These are phyloP conservation scores for Penicillium taxi DNA, from an alignment of 495 filamentous ascomycete genomes.

Conservation along the genomic window DNA sequence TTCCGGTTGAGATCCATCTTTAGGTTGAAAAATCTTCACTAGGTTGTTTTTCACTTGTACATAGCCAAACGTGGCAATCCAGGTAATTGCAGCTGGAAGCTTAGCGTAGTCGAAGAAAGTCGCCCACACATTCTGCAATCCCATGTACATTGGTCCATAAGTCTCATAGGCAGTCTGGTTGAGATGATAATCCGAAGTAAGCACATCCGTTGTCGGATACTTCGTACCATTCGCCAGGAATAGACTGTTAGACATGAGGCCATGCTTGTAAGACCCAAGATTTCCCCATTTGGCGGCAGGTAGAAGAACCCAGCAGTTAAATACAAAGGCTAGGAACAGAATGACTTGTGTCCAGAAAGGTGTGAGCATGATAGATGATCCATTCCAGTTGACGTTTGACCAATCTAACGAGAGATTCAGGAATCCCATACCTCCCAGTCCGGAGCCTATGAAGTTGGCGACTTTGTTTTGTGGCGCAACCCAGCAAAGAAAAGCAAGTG, in stretches of 20 bases:
- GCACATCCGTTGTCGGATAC: slow-evolving; percentile 41
- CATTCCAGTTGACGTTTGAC: slow-evolving; percentile 48
- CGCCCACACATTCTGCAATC: slow-evolving; percentile 45
- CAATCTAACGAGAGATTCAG: slow-evolving; percentile 50
- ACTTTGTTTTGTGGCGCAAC: slow-evolving; percentile 47
- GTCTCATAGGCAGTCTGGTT: slow-evolving; percentile 48
- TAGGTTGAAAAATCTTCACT: slow-evolving; percentile 30
- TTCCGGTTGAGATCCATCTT: slow-evolving; percentile 20
- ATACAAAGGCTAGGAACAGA: slow-evolving; percentile 43
- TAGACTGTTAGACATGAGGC: slow-evolving; percentile 48
- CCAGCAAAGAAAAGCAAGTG: slow-evolving; percentile 54
- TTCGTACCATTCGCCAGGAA: slow-evolving; percentile 41
- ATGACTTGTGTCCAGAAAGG: slow-evolving; percentile 51
- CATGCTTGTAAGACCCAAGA: slow-evolving; percentile 41
- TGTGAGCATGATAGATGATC: slow-evolving; percentile 44
- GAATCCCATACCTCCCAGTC: slow-evolving; percentile 51
- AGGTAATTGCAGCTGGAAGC: slow-evolving; percentile 46
- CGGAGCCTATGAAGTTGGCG: slow-evolving; percentile 51
- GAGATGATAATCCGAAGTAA: slow-evolving; percentile 40
- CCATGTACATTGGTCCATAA: slow-evolving; percentile 44
- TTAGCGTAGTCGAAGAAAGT: slow-evolving; percentile 53
- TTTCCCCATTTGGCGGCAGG: slow-evolving; percentile 49
- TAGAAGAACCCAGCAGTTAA: slow-evolving; percentile 48
- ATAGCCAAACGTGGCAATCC: slow-evolving; percentile 49
- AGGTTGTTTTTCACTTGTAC: slow-evolving; percentile 35